phyloP scores from a whole-genome alignment of 2,329 filamentous ascomycete species.

The Fusarium beomiforme region DNA sequence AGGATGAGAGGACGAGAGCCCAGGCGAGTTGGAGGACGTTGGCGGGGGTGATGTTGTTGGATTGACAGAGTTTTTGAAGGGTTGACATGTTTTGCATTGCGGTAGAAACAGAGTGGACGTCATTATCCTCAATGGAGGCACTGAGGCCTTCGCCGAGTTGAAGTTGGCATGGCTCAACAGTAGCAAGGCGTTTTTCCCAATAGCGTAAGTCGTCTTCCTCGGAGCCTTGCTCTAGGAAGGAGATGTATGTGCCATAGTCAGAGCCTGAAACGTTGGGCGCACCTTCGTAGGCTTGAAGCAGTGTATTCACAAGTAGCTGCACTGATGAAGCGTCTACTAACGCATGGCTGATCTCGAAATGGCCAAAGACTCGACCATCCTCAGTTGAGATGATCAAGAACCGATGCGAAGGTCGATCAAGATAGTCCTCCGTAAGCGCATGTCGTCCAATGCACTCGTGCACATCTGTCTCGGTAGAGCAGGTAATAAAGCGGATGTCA shows the following conservation, averaged over 20 bases:
- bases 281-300: neutral
- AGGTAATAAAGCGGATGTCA: neutral
- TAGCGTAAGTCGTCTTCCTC: neutral
- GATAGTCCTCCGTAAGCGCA: neutral
- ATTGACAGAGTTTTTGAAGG: neutral
- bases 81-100: neutral
- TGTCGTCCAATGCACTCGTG: neutral
- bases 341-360: neutral
- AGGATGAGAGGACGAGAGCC: neutral
- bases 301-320: neutral
- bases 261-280: rapidly evolving
- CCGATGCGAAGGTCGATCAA: neutral
- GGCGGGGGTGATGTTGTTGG: neutral
- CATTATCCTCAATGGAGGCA: rapidly evolving
- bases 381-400: neutral
- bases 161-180: neutral
- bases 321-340: neutral
- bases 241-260: neutral
- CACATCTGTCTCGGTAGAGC: rapidly evolving
- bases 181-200: neutral
- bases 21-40: neutral
- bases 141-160: neutral
- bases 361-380: neutral
- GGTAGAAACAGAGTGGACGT: neutral
- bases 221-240: neutral